Conservation (phyloP, 2,329 filamentous ascomycete genomes). For the Paecilomyces sp. region DNA sequence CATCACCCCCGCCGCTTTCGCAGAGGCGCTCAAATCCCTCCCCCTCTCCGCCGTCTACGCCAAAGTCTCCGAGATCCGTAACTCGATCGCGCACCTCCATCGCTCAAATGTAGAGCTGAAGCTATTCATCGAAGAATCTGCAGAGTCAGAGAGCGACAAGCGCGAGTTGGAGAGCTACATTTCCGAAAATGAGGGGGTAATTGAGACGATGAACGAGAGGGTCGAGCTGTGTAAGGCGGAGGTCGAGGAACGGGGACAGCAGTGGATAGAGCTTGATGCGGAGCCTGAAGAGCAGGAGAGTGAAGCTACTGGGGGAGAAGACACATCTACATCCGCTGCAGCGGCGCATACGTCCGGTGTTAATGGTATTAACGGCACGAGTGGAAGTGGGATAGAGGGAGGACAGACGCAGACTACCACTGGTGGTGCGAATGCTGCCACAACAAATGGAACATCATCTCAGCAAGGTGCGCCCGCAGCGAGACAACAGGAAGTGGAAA, state of each 20-base stretch:
- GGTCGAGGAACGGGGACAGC: conserved; percentile 50
- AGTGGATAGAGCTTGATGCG: conserved; percentile 36
- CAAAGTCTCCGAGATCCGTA: conserved; percentile 55
- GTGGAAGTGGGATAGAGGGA: conserved; percentile 1
- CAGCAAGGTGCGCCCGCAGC: neutral
- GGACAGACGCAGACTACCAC: neutral
- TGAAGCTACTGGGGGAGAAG: conserved; percentile 1
- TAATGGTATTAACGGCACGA: conserved; percentile 14
- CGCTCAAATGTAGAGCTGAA: conserved; percentile 52
- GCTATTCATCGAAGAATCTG: conserved; percentile 43
- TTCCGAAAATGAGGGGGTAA: conserved; percentile 51
- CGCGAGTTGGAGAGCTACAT: conserved; percentile 34
- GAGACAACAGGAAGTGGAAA: conserved; percentile 10
- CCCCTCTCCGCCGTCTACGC: conserved; percentile 52
- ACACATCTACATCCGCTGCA: neutral
- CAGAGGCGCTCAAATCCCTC: conserved; percentile 50
- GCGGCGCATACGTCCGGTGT: conserved; percentile 5
- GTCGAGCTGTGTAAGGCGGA: conserved; percentile 44
- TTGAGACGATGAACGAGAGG: conserved; percentile 49
- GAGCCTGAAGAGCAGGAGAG: conserved; percentile 26
- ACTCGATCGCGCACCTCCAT: conserved; percentile 53
- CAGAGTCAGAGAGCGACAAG: conserved; percentile 45
- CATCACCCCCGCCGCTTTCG: conserved; percentile 46
- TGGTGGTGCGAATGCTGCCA: neutral
- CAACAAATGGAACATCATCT: neutral